Percentiles rank a stretch among this genome's conserved stretches.
phyloP scores from a whole-genome alignment of 257 asterid genomes.

The Nicotiana tabacum region DNA sequence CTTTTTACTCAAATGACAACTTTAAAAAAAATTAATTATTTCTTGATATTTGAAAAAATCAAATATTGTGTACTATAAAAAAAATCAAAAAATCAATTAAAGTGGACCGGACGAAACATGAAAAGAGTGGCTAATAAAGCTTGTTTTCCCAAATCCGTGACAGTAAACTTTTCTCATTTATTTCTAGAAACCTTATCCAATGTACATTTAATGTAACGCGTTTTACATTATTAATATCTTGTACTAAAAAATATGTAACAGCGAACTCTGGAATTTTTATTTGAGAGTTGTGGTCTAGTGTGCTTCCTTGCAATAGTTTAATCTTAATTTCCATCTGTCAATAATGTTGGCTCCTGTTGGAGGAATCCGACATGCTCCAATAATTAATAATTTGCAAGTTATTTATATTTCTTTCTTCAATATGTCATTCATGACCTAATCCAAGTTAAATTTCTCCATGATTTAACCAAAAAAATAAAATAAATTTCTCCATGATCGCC shows the following conservation, averaged over 20 bases:
- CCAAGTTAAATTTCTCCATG: neutral
- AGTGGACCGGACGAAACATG: neutral
- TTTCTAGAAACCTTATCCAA: neutral
- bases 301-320: neutral
- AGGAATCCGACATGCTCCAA: neutral
- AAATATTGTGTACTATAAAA: too few relatives aligned
- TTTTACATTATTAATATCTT: neutral
- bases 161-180: neutral
- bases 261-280: neutral
- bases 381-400: neutral
- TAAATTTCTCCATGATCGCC: too few relatives aligned
- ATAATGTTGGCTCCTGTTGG: neutral
- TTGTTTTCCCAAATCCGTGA: too few relatives aligned
- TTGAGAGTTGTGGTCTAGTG: neutral
- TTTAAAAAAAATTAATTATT: too few relatives aligned
- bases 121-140: neutral
- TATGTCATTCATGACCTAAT: neutral
- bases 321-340: neutral
- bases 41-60: too few relatives aligned
- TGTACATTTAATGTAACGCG: neutral
- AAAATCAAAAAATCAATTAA: too few relatives aligned
- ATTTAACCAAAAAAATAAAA: too few relatives aligned
- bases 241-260: neutral
- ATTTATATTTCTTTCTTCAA: neutral
- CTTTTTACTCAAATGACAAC: too few relatives aligned